phyloP scores from a whole-genome alignment of 805 yeast species.

The Yarrowia alimentaria region DNA sequence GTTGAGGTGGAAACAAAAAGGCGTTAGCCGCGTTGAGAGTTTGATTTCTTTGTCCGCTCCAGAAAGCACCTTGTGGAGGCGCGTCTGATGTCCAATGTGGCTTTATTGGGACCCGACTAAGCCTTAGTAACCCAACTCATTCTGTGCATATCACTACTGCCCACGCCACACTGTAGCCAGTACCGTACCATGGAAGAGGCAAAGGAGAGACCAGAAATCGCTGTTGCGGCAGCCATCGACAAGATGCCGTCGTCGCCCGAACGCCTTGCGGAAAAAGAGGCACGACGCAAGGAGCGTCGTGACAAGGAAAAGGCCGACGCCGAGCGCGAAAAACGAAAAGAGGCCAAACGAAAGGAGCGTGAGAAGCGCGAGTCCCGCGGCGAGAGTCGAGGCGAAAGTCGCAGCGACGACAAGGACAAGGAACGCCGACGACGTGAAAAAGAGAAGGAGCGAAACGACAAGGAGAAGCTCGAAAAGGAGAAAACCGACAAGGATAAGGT shows the following conservation, averaged over 20 bases:
- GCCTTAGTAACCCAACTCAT: too few relatives aligned
- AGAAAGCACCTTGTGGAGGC: neutral
- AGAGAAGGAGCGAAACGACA: neutral
- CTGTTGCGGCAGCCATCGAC: constrained; percentile 1
- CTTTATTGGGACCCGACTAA: too few relatives aligned
- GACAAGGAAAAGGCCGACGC: constrained; percentile 20
- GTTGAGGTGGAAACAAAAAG: too few relatives aligned
- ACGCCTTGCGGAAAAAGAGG: constrained; percentile 10
- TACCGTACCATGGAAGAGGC: constrained; percentile 9
- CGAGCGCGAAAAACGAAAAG: constrained; percentile 17
- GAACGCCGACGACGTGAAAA: constrained; percentile 8
- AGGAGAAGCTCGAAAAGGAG: neutral
- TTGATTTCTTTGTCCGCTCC: constrained; percentile 3
- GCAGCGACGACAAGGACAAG: constrained; percentile 14
- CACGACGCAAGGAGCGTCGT: constrained; percentile 17
- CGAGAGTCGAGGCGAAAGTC: constrained; percentile 1
- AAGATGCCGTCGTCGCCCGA: constrained; percentile 23
- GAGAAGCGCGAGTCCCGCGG: neutral
- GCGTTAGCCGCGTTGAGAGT: constrained; percentile 8
- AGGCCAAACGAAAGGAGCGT: constrained; percentile 15
- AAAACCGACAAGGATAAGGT: constrained; percentile 10
- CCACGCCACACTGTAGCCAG: neutral
- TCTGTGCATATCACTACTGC: neutral
- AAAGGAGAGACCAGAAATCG: neutral
- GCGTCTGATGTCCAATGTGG: neutral